These are phyloP conservation scores for Blastobotrys attinorum DNA, from an alignment of 805 yeast species.

Conservation along the genomic window DNA sequence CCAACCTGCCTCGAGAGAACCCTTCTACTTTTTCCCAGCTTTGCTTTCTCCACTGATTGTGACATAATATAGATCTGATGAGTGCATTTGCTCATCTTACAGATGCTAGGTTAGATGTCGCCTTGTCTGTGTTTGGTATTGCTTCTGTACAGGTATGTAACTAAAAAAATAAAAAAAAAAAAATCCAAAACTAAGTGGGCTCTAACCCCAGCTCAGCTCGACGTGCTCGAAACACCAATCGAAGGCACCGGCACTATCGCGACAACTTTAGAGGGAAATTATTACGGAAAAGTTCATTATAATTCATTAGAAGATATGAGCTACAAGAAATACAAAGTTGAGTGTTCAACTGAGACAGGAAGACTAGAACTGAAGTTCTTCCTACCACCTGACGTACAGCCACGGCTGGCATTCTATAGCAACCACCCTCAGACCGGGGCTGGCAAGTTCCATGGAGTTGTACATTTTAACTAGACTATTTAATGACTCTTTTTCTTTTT, in stretches of 20 bases:
- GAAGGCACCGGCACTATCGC: conserved; percentile 19
- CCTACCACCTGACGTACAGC: conserved; percentile 10
- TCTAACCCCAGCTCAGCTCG: too few relatives aligned
- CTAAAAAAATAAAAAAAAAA: neutral
- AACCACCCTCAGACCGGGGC: conserved; percentile 6
- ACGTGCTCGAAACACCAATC: conserved; percentile 13
- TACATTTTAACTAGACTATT: conserved; percentile 14
- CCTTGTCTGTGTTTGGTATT: conserved; percentile 18
- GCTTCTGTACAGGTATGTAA: conserved; percentile 17
- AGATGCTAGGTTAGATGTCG: conserved; percentile 9
- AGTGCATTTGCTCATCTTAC: neutral
- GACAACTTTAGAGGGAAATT: conserved; percentile 13
- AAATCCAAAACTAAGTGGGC: too few relatives aligned
- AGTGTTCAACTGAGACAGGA: conserved; percentile 14
- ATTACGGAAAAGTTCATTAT: conserved; percentile 18
- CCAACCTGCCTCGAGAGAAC: too few relatives aligned
- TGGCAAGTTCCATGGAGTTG: conserved; percentile 13
- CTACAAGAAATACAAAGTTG: conserved; percentile 15
- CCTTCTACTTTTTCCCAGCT: too few relatives aligned
- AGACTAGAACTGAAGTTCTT: conserved; percentile 13
- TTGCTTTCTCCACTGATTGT: too few relatives aligned
- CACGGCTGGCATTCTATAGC: conserved; percentile 13
- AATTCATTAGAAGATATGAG: conserved; percentile 17
- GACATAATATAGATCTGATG: too few relatives aligned
- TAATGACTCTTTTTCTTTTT: neutral